Base-by-base conservation (phyloP, 345 rosid species). In the Brassica cretica region DNA sequence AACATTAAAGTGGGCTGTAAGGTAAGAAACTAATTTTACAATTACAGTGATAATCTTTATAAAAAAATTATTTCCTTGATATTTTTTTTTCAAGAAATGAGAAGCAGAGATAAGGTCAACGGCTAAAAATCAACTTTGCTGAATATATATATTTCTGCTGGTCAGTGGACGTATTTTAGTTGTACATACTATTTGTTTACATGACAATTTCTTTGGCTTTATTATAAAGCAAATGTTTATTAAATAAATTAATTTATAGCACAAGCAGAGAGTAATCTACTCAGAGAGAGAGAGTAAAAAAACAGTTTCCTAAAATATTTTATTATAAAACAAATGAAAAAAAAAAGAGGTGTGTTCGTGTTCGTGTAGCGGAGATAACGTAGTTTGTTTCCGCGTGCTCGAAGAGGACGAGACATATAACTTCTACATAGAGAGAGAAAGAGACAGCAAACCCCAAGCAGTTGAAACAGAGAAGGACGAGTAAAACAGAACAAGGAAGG, bases 371-470 rank as follows among this genome's bases (percentile, higher is more conserved):
- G 64, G 60, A 68, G 74, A 33, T 71, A 74, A 39, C 79, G 75
- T 70, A 74, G 76, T 80, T 74, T 44, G 79, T 70, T 78, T 80
- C 68, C 79, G 70, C 78, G 78, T 73, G 74, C 74, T 68, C 56
- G 18, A 27, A 35, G 29, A 27, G 49, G 21, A 15, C 21, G 27
- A 74, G 39, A 79, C 71, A 62, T 14, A 30, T 65, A 41, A 71
- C 66, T 41, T 41, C 62, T 61, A 68, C n/a, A 73, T 74, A 79
- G 66, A 79, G 70, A 66, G 5, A 25, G 19, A 21, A 2, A 46
- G 6, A 58, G 6, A 74, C 55, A 71, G 5, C 2, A 44, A 68
- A 14, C 66, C 71, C 75, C 18, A 68, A 63, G 12, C 12, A 14
- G 11, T 53, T 53, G 10, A 56, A 55, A 69, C 75, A 78, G 67